Base-by-base conservation (phyloP, 805 yeast species). In the Ogataea nonfermentans region DNA sequence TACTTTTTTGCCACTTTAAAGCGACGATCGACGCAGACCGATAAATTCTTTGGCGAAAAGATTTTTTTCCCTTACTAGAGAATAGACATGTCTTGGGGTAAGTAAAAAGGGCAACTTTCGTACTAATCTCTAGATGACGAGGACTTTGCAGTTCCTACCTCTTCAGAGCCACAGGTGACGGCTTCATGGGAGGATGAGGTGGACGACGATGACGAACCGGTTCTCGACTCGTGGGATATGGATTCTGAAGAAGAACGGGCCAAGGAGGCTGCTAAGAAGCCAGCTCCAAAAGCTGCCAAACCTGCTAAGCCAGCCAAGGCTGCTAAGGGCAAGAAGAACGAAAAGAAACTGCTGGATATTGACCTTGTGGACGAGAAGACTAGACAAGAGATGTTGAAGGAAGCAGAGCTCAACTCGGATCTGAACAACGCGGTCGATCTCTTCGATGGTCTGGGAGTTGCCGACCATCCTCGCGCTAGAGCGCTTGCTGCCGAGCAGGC, bases 341-440 rank as follows among this genome's bases (percentile, higher is more conserved):
- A 63, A 10, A 63, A 62, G 44, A 69, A 64, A 10, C 56, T 72
- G 34, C 52, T 77, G 55, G 84, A 79, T 32, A 72, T 84, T 47
- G 91, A 84, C 46, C 68, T 68, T 12, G 75, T 84, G 28, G 95
- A 87, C 61, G 84, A 78, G 49, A 71, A 69, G 47, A 81, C 91
- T n/a, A 74, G 87, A 57, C 76, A 70, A 52, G 89, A 84, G 57
- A 63, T 89, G 63, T 71, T 85, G 64, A 81, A 73, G 57, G 71
- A 83, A 61, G 95, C 93, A 14, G 95, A 91, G 65, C 56, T 87
- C 44, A 81, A 78, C 33, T 76, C 95, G 19, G 99, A 91, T 67
- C 71, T 91, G 62, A 87, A 86, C 63, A 87, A 86, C 59, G 98
- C 99, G 22, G 91, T 95, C 7, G 95, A 86, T 53, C 70, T 91